Base-by-base conservation (phyloP, 1,139 yeast species). In the Magnusiomyces fungicola region DNA sequence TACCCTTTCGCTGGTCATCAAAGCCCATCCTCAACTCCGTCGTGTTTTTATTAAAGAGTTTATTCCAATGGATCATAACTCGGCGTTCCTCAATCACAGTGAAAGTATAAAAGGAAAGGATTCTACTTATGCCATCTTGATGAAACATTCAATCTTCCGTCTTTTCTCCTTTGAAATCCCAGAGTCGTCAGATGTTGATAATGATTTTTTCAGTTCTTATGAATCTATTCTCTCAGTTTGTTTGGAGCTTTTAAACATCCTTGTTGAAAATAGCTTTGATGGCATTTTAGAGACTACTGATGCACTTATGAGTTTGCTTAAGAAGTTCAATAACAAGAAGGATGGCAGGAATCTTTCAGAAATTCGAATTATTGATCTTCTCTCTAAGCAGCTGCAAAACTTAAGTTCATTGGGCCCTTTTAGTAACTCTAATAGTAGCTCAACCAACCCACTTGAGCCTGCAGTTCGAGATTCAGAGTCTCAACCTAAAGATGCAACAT, bases 121-220 rank as follows among this genome's bases (percentile, higher is more conserved):
- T 50, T 78, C 86, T 0, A 80, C 85, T 0, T 83, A 83, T 61
- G 80, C 81, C 56, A 74, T 79, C 4, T 69, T 83, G 34, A 59
- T 80, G 0, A 57, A 80, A 18, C 67, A 70, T 37, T 65, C 78
- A 1, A 57, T 81, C n/a, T 65, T 72, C 45, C 75, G 71, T 47
- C 79, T 80, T 49, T 59, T 81, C 18, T 58, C 63, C 3, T 56
- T 58, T 25, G 50, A 52, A 22, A 41, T 52, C 14, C 53, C 55
- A 1, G 22, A 25, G 27, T 41, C 44, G 4, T n/a, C n/a, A n/a
- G 16, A 30, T 10, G 14, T 29, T 27, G 47, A 50, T 21, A 43
- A 42, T 14, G 50, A 50, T 7, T 43, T 50, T 16, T 48, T 47
- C 39, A 34, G 24, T 3, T 38, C 51, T n/a, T 48, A 51, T 22